Evolutionary conservation across 1,284 basidiomycete species (phyloP).

Genomic region (Hemileia vastatrix): DNA sequence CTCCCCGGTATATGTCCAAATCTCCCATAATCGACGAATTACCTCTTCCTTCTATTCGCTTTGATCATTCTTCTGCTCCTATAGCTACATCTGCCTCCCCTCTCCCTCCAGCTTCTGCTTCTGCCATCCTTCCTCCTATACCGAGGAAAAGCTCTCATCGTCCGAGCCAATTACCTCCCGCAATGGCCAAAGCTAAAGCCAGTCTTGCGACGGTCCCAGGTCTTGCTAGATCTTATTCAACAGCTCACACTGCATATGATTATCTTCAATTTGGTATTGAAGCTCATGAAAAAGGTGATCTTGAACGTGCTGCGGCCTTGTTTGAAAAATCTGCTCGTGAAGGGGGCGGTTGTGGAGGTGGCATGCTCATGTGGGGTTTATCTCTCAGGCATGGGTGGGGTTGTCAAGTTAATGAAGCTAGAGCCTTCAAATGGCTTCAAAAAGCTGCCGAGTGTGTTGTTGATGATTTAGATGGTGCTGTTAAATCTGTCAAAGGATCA

Average conservation of each 20-base stretch:
- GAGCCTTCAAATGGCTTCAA: slow-evolving; percentile 71
- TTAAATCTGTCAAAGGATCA: slow-evolving; percentile 48
- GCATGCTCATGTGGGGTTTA: slow-evolving; percentile 87
- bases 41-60: neutral
- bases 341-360: slow-evolving; percentile 69
- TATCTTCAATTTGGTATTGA: slow-evolving; percentile 58
- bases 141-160: neutral
- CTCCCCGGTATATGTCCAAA: neutral
- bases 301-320: slow-evolving; percentile 61
- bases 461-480: slow-evolving; percentile 56
- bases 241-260: too few species aligned
- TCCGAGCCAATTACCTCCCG: neutral
- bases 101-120: neutral
- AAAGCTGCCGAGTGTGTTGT: slow-evolving; percentile 70
- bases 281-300: slow-evolving; percentile 66
- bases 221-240: too few species aligned
- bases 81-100: neutral
- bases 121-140: neutral
- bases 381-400: slow-evolving; percentile 81
- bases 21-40: neutral
- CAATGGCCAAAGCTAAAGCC: slow-evolving; percentile 21
- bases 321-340: slow-evolving; percentile 71
- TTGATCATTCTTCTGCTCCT: neutral
- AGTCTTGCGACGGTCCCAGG: neutral
- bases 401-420: slow-evolving; percentile 53